Base-by-base conservation (phyloP, 139 green algal genomes). In the Chlorella sp. region DNA sequence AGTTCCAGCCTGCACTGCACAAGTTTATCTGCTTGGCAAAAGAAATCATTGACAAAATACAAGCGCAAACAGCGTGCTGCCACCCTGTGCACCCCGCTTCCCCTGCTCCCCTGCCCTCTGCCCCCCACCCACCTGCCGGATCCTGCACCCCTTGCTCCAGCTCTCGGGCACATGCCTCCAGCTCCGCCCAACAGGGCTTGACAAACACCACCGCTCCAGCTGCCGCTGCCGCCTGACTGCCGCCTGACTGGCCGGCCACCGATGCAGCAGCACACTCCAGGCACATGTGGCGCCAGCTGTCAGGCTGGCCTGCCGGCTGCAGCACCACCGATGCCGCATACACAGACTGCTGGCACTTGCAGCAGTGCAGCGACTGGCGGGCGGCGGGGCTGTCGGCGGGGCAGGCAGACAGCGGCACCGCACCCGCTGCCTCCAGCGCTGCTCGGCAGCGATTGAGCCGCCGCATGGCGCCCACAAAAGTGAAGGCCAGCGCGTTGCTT, bases 271-370 rank as follows among this genome's bases (percentile, higher is more conserved):
- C 81, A 39, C 81, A 86, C 68, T 86, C 81, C 60, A 86, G 81
- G 81, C 81, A 86, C 39, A 81, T n/a, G 73, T 86, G 81, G 18
- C 71, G 70, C 80, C 80, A 85, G 55, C 20, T 47, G 69, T 30
- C n/a, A 4, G 70, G 63, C 34, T 9, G 41, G 2, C 38, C 57
- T 3, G n/a, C 60, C 28, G 63, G n/a, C 18, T 64, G 39, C 44
- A 78, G 60, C 72, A 78, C 81, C 30, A 68, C 81, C 7, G 73
- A 47, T 1, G 73, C 67, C n/a, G 56, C 51, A 20, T 67, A 81
- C 57, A 44, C 63, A n/a, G 25, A 17, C 38, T 86, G 41, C 38
- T 56, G 69, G 81, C 81, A 86, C n/a, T 18, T 0, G 28, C 11
- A 5, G 73, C 81, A 86, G 30, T 73, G 64, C 73, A 86, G 41